phyloP scores from a whole-genome alignment of 2,329 filamentous ascomycete species.

The Cladosporium sp. region DNA sequence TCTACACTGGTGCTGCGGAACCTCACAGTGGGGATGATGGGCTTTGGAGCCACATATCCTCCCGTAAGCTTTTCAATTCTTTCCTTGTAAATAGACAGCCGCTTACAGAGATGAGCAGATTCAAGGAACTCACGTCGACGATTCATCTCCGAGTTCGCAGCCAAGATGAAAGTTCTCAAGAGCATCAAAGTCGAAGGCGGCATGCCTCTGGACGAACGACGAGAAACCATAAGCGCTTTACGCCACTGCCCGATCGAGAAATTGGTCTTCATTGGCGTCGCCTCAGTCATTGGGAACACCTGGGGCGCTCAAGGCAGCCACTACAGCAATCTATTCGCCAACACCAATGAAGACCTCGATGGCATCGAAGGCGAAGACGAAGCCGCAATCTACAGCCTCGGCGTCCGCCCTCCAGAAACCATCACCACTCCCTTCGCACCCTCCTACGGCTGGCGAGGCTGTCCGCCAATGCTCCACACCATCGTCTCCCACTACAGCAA shows the following conservation, averaged over 20 bases:
- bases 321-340: conserved; percentile 10
- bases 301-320: conserved; percentile 35
- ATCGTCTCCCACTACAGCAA: conserved; percentile 38
- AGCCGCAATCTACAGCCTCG: conserved; percentile 23
- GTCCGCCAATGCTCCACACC: conserved; percentile 38
- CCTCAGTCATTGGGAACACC: conserved; percentile 41
- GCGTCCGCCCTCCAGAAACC: conserved; percentile 17
- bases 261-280: conserved; percentile 43
- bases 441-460: conserved; percentile 37
- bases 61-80: too few relatives aligned
- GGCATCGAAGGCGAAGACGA: conserved; percentile 31
- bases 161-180: conserved; percentile 38
- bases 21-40: conserved; percentile 19
- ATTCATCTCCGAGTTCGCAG: conserved; percentile 42
- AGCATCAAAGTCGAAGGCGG: conserved; percentile 46
- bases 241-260: conserved; percentile 40
- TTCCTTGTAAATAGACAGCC: too few relatives aligned
- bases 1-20: conserved; percentile 24
- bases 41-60: neutral
- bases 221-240: conserved; percentile 42
- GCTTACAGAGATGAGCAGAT: neutral
- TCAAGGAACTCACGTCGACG: conserved; percentile 17
- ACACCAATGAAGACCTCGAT: conserved; percentile 17
- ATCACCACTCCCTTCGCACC: conserved; percentile 32
- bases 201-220: conserved; percentile 44